Evolutionary conservation across 352 stramenopile genomes (phyloP).

Genomic region (Vaucheria bursata): DNA sequence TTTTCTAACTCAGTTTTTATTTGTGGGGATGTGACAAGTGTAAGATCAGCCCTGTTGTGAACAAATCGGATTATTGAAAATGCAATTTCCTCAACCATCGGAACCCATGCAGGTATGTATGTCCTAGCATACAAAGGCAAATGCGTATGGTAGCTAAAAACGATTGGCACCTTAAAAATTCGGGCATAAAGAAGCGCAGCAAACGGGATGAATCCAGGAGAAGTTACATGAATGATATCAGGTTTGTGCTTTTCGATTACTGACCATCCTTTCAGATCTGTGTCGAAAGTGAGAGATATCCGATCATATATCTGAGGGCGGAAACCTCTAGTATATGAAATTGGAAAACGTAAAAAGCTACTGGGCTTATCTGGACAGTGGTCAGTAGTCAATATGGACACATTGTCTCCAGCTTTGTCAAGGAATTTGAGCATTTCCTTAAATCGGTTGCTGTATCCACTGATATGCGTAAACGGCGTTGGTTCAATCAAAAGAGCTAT

Average conservation of each 20-base stretch:
- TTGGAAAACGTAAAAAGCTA: constrained; percentile 57
- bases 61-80: constrained; percentile 56
- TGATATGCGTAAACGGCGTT: constrained; percentile 69
- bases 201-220: constrained; percentile 51
- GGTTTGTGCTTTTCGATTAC: constrained; percentile 63
- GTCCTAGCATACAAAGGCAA: constrained; percentile 58
- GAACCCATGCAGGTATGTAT: constrained; percentile 54
- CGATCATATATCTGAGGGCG: constrained; percentile 66
- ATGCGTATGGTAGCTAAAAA: constrained; percentile 69
- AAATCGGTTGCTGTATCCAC: constrained; percentile 73
- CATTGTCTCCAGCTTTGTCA: constrained; percentile 43
- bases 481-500: constrained; percentile 45
- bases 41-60: constrained; percentile 63
- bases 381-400: constrained; percentile 66
- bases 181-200: constrained; percentile 49
- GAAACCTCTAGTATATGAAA: constrained; percentile 61
- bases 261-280: constrained; percentile 55
- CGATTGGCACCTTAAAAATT: constrained; percentile 46
- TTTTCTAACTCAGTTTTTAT: constrained; percentile 59
- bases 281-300: constrained; percentile 60
- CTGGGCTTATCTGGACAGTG: constrained; percentile 50
- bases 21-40: constrained; percentile 63
- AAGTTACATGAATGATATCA: constrained; percentile 71
- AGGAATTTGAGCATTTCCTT: constrained; percentile 68
- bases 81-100: constrained; percentile 54